phyloP scores from a whole-genome alignment of 202 grass and related monocot species.

The Panicum virgatum region DNA sequence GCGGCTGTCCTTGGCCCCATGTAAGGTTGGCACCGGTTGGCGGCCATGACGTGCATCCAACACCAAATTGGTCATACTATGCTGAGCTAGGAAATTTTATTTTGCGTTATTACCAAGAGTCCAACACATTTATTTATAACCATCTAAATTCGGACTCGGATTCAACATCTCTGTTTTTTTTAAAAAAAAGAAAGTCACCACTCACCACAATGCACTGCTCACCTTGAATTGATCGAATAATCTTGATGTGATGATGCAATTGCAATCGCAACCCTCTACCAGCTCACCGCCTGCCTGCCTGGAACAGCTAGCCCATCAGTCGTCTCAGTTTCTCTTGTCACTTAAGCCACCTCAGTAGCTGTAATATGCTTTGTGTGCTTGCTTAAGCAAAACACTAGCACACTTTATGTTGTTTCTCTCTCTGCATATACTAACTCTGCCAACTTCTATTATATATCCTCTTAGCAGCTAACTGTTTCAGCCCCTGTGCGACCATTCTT shows the following conservation, averaged over 20 bases:
- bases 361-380: background rate
- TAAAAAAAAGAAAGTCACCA: background rate
- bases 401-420: background rate
- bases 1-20: conserved; percentile 23
- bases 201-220: background rate
- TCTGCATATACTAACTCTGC: background rate
- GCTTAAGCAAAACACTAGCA: conserved; percentile 7
- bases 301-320: conserved; percentile 33
- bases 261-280: background rate
- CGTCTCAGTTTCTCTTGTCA: background rate
- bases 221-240: background rate
- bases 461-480: background rate
- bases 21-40: conserved; percentile 29
- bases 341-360: conserved; percentile 17
- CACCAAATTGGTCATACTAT: conserved; percentile 3
- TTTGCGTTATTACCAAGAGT: background rate
- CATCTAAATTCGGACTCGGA: background rate
- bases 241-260: background rate
- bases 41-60: conserved; percentile 16
- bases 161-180: background rate
- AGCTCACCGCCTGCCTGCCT: conserved; percentile 44
- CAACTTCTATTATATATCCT: background rate
- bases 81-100: background rate
- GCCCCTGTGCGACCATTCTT: background rate
- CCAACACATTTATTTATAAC: background rate